phyloP scores from a whole-genome alignment of 768 basidiomycete genomes.

The Lentinus tigrinus region DNA sequence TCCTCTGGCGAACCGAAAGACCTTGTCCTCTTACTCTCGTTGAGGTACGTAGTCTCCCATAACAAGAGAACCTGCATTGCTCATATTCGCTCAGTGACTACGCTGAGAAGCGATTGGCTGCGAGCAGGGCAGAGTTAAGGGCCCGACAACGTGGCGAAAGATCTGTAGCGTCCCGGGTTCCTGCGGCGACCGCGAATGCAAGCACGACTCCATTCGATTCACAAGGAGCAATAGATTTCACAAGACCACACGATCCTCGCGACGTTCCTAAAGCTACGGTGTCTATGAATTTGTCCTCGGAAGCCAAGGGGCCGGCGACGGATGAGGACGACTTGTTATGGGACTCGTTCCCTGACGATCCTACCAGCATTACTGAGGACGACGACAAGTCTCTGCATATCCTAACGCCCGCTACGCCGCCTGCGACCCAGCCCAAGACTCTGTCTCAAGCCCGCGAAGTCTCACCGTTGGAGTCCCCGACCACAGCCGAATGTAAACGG shows the following conservation, averaged over 20 bases:
- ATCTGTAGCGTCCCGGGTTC: neutral
- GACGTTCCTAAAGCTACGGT: no score
- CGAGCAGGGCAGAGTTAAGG: neutral
- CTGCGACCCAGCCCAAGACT: conserved; percentile 3
- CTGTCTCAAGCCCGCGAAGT: neutral
- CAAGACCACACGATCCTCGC: no score
- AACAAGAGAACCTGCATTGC: neutral
- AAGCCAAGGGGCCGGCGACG: no score
- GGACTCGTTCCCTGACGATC: conserved; percentile 4
- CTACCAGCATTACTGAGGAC: neutral
- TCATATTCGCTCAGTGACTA: neutral
- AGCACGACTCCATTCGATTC: neutral
- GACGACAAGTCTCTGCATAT: neutral
- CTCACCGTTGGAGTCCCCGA: neutral
- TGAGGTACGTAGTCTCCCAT: neutral
- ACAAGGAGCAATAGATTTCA: neutral
- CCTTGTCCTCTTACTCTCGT: neutral
- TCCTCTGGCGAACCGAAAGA: conserved; percentile 4
- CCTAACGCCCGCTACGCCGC: conserved; percentile 4
- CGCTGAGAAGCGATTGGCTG: conserved; percentile 3
- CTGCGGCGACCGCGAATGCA: neutral
- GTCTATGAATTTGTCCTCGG: no score
- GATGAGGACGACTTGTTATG: conserved; percentile 9
- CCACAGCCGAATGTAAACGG: conserved; percentile 2
- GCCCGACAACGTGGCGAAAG: conserved; percentile 6